Percentiles rank a stretch among this genome's conserved stretches.
phyloP scores from a whole-genome alignment of 1,284 basidiomycete species.

The Ganoderma lingzhi region DNA sequence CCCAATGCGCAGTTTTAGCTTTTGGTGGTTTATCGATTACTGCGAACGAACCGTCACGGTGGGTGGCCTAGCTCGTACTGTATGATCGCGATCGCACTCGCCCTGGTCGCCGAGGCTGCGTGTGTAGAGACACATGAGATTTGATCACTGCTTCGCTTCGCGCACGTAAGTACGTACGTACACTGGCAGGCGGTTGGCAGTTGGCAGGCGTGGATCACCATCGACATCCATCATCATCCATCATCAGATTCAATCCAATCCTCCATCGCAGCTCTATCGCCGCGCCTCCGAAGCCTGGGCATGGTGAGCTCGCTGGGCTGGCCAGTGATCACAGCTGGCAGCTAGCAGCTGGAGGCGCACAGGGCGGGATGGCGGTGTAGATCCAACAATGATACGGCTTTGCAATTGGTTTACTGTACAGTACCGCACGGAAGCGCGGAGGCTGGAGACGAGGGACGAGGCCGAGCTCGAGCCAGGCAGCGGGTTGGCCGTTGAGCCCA shows the following conservation, averaged over 20 bases:
- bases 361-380: slow-evolving; percentile 2
- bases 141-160: too few species aligned
- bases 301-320: not conserved
- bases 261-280: slow-evolving; percentile 1
- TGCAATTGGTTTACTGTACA: too few species aligned
- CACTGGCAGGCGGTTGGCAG: not conserved
- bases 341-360: not conserved
- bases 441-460: not conserved
- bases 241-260: not conserved
- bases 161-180: not conserved
- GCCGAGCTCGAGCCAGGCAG: not conserved
- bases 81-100: not conserved
- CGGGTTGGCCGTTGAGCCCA: not conserved
- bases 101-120: slow-evolving; percentile 7
- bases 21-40: slow-evolving; percentile 4
- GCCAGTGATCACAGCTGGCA: not conserved
- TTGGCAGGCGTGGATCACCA: not conserved
- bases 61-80: not conserved
- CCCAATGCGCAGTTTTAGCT: not conserved
- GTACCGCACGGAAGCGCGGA: slow-evolving; percentile 2
- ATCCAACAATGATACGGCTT: not conserved
- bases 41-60: not conserved
- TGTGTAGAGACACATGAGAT: not conserved
- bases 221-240: not conserved
- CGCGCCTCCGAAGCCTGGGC: not conserved